A percentile compares a stretch with the other conserved stretches of the same genome.
Conservation (phyloP, 768 basidiomycete genomes). For the Mycena haematopus region DNA sequence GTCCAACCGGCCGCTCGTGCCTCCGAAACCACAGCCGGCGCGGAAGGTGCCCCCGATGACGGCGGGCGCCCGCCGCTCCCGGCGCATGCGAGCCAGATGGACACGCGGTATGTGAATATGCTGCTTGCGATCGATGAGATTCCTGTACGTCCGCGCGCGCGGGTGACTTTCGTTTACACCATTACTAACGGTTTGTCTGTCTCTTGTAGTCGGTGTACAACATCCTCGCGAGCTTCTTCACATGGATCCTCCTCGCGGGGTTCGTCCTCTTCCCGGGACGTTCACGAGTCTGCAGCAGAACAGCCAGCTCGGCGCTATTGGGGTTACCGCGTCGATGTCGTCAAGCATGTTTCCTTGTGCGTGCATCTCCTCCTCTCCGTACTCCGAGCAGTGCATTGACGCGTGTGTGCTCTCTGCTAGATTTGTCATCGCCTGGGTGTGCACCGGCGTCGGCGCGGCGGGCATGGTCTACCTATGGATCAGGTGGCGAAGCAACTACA, state of each 20-base stretch:
- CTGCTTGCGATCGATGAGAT: slow-evolving; percentile 65
- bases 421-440: slow-evolving; percentile 61
- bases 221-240: slow-evolving; percentile 61
- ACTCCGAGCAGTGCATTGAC: not conserved
- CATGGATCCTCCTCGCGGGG: slow-evolving; percentile 68
- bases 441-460: slow-evolving; percentile 55
- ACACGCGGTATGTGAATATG: slow-evolving; percentile 65
- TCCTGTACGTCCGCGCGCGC: slow-evolving; percentile 38
- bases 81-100: slow-evolving; percentile 35
- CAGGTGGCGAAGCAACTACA: slow-evolving; percentile 63
- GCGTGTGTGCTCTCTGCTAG: slow-evolving; percentile 35
- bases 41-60: not conserved
- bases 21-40: not conserved
- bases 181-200: too few species aligned
- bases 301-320: slow-evolving; percentile 36
- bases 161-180: not conserved
- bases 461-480: slow-evolving; percentile 69
- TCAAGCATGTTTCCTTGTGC: slow-evolving; percentile 55
- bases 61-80: slow-evolving; percentile 16
- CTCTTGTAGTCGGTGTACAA: slow-evolving; percentile 43
- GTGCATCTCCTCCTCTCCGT: slow-evolving; percentile 24
- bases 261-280: slow-evolving; percentile 68
- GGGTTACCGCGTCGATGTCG: slow-evolving; percentile 40
- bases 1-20: slow-evolving; percentile 1
- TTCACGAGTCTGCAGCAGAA: slow-evolving; percentile 53